These are phyloP conservation scores for Cochlearia excelsa DNA, from an alignment of 345 rosid genomes.

Conservation along the genomic window DNA sequence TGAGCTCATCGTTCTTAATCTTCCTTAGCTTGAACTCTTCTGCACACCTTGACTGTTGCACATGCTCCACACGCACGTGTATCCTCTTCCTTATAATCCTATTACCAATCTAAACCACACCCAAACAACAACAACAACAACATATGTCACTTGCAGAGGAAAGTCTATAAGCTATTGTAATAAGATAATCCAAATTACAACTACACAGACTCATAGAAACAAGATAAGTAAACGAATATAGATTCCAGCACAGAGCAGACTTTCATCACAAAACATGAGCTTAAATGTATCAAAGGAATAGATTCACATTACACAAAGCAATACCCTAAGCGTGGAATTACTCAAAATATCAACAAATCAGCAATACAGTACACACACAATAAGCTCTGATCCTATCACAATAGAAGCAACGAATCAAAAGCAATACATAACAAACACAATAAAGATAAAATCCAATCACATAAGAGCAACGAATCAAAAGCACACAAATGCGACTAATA, in stretches of 20 bases:
- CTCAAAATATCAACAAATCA: neutral
- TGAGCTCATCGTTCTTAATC: constrained; percentile 51
- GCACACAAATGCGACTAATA: neutral
- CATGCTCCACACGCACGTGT: constrained; percentile 76
- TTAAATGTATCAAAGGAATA: neutral
- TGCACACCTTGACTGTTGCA: constrained; percentile 62
- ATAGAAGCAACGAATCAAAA: too few species aligned
- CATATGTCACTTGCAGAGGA: neutral
- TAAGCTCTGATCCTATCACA: neutral
- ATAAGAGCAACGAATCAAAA: too few species aligned
- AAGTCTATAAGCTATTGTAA: neutral
- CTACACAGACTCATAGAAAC: too few species aligned
- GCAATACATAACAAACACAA: too few species aligned
- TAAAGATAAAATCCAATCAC: too few species aligned
- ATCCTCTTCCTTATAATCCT: constrained; percentile 73
- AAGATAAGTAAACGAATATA: too few species aligned
- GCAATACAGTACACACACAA: neutral
- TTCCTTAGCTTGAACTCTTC: constrained; percentile 67
- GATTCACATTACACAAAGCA: neutral
- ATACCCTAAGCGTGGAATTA: neutral
- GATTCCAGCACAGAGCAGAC: neutral
- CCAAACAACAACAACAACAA: neutral
- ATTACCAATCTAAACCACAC: constrained; percentile 49
- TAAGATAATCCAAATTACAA: too few species aligned
- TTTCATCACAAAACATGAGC: neutral